Conservation (phyloP, 495 filamentous ascomycete genomes). For the Podospora pseudoanserina region DNA sequence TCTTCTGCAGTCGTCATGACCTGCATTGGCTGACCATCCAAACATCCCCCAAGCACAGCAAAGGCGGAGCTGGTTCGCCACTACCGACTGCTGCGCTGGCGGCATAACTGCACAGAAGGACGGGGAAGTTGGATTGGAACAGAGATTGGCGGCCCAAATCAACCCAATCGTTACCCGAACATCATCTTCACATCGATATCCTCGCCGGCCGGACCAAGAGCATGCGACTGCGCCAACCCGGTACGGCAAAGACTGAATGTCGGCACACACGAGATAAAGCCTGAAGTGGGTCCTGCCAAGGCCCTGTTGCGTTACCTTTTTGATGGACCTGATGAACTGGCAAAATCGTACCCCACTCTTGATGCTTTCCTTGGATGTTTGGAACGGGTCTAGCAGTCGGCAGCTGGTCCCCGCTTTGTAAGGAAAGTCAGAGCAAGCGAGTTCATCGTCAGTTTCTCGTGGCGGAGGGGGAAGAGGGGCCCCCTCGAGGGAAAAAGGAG, state of each 20-base stretch:
- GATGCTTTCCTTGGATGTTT: background rate
- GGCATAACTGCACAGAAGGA: background rate
- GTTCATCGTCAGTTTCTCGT: background rate
- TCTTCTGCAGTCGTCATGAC: conserved; percentile 1
- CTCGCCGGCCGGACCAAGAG: background rate
- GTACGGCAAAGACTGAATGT: background rate
- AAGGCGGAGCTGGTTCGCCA: background rate
- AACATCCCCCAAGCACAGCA: background rate
- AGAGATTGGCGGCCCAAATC: conserved; percentile 1
- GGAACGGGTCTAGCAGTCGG: background rate
- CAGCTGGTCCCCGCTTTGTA: background rate
- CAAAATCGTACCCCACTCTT: conserved; percentile 2
- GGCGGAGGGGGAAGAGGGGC: too few species aligned
- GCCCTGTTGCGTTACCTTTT: conserved; percentile 5
- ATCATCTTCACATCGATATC: background rate
- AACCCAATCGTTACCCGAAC: conserved; percentile 9
- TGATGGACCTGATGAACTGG: conserved; percentile 20
- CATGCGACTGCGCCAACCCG: background rate
- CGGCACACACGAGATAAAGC: background rate
- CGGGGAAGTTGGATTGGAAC: background rate
- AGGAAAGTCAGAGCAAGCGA: background rate
- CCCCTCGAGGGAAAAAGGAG: background rate
- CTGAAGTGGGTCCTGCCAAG: conserved; percentile 17
- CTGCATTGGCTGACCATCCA: conserved; percentile 1
- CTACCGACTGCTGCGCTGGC: background rate